Conservation (phyloP, 1,284 basidiomycete species). For the Tranzscheliella williamsii region DNA sequence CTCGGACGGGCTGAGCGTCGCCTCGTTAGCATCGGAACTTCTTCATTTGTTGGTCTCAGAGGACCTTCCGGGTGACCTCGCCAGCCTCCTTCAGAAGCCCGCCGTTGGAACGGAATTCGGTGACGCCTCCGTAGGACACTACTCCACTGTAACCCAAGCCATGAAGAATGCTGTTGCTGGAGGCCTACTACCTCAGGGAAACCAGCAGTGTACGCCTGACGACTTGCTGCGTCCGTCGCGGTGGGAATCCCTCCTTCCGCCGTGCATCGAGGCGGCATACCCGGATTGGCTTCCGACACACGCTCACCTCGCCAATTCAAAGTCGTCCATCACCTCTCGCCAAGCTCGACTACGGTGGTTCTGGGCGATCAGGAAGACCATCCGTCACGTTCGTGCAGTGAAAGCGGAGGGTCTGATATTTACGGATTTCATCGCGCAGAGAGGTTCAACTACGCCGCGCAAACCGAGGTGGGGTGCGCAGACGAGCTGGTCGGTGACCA, state of each 20-base stretch:
- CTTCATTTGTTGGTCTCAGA: slow-evolving; percentile 9
- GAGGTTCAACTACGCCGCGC: slow-evolving; percentile 1
- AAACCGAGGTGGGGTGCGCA: slow-evolving; percentile 37
- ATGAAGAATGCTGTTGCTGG: slow-evolving; percentile 8
- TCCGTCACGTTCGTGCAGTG: slow-evolving; percentile 14
- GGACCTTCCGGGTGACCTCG: slow-evolving; percentile 10
- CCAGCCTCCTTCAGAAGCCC: not conserved
- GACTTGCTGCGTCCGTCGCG: not conserved
- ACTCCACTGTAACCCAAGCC: slow-evolving; percentile 1
- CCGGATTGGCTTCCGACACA: slow-evolving; percentile 10
- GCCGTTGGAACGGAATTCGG: not conserved
- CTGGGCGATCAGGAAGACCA: slow-evolving; percentile 31
- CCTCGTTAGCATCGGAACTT: slow-evolving; percentile 21
- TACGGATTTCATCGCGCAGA: slow-evolving; percentile 27
- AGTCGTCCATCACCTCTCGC: not conserved
- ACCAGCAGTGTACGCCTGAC: not conserved
- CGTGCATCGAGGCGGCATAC: slow-evolving; percentile 25
- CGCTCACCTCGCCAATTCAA: not conserved
- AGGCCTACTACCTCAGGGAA: slow-evolving; percentile 1
- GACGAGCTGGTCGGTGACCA: slow-evolving; percentile 25
- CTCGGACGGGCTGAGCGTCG: slow-evolving; percentile 30
- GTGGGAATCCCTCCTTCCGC: slow-evolving; percentile 16
- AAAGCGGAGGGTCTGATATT: slow-evolving; percentile 12
- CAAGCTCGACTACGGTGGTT: slow-evolving; percentile 28
- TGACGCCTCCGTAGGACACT: slow-evolving; percentile 2